Evolutionary conservation across 495 filamentous ascomycete genomes (phyloP).

Genomic region (Hypoxylon subgilvum): DNA sequence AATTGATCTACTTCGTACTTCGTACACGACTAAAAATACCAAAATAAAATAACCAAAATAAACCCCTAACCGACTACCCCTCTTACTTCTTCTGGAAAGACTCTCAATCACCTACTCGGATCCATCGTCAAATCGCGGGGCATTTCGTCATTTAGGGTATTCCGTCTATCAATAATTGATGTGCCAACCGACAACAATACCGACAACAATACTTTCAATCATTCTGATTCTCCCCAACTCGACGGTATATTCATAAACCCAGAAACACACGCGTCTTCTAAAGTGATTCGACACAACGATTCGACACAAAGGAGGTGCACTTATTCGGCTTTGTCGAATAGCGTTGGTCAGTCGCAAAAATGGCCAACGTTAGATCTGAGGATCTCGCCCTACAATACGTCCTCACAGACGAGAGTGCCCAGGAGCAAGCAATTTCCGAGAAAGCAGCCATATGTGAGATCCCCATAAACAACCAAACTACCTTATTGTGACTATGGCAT

Average conservation of each 20-base stretch:
- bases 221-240: background rate
- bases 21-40: too few species aligned
- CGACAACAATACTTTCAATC: background rate
- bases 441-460: constrained; percentile 49
- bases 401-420: constrained; percentile 50
- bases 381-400: constrained; percentile 57
- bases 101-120: constrained; percentile 21
- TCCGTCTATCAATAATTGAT: too few species aligned
- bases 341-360: constrained; percentile 23
- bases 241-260: background rate
- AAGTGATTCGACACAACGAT: too few species aligned
- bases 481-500: background rate
- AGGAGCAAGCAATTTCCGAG: constrained; percentile 42
- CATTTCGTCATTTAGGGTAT: constrained; percentile 31
- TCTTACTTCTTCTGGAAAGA: constrained; percentile 32
- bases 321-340: constrained; percentile 14
- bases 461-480: background rate
- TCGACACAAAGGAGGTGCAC: too few species aligned
- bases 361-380: constrained; percentile 50
- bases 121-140: constrained; percentile 25
- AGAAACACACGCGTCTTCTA: too few species aligned
- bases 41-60: constrained; percentile 4
- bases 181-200: background rate
- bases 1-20: too few species aligned
- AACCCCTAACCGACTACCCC: constrained; percentile 34